Conservation (phyloP, 73 alveolate genomes). For the Tetrahymena malaccensis region DNA sequence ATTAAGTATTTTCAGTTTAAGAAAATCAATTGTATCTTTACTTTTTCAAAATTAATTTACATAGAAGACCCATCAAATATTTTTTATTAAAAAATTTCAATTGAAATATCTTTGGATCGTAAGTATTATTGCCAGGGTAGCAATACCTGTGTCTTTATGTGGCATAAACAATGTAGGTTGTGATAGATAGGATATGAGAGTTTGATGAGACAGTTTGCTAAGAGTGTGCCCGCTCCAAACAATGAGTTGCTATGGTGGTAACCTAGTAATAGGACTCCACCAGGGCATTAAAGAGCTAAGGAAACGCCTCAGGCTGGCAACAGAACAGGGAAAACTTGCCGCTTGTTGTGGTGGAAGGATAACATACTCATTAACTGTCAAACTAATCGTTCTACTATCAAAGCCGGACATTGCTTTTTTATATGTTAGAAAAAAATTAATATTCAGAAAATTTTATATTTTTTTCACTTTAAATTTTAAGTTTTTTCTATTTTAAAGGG, state of each 20-base stretch:
- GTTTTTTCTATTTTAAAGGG: no score
- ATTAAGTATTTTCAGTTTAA: background rate
- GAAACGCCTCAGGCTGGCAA: conserved; percentile 4
- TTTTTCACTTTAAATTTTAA: no score
- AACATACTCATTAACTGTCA: background rate
- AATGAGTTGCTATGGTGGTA: background rate
- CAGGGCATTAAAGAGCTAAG: background rate
- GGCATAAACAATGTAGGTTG: background rate
- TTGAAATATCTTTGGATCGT: background rate
- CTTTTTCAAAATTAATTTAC: background rate
- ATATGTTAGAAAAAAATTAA: no score
- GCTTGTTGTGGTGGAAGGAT: conserved; percentile 2
- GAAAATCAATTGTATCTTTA: background rate
- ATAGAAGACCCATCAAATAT: background rate
- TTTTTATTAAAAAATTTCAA: background rate
- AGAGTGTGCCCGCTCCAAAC: background rate
- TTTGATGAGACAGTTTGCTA: background rate
- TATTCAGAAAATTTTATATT: no score
- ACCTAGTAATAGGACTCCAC: background rate
- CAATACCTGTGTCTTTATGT: background rate
- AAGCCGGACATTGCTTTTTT: background rate
- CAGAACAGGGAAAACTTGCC: conserved; percentile 1
- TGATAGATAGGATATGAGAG: background rate
- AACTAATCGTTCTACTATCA: background rate
- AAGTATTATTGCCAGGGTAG: background rate